A percentile compares a stretch with the other conserved stretches of the same genome.
Evolutionary conservation across 163 green algal genomes (phyloP).

Genomic region (Prototheca cutis): DNA sequence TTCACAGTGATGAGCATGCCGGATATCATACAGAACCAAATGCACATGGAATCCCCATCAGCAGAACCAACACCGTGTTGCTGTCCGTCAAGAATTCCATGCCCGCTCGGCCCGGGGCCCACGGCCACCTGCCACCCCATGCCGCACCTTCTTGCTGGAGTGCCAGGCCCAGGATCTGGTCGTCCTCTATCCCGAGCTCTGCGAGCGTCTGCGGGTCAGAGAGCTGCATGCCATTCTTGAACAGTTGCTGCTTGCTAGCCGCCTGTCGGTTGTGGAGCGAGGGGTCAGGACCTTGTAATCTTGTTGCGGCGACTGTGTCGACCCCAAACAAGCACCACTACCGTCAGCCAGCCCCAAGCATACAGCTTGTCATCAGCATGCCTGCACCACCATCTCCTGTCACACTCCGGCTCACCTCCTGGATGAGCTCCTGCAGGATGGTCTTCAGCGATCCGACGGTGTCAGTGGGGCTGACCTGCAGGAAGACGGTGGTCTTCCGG

Average conservation of each 20-base stretch:
- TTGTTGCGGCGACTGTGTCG: too few species aligned
- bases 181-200: conserved; percentile 70
- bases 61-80: background rate
- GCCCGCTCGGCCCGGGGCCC: background rate
- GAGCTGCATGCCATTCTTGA: conserved; percentile 39
- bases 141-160: conserved; percentile 44
- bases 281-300: too few species aligned
- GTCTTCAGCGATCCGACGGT: conserved; percentile 70
- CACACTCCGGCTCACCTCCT: conserved; percentile 40
- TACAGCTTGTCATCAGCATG: too few species aligned
- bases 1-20: too few species aligned
- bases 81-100: too few species aligned
- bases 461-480: conserved; percentile 72
- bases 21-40: too few species aligned
- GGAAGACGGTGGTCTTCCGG: conserved; percentile 70
- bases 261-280: too few species aligned
- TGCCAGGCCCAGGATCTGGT: conserved; percentile 57
- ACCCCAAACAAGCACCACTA: too few species aligned
- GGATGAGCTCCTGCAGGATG: conserved; percentile 66
- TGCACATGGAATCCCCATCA: background rate
- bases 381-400: too few species aligned
- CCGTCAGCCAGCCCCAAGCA: too few species aligned
- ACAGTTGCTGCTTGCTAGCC: conserved; percentile 57
- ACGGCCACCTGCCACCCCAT: background rate
- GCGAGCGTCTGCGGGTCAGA: conserved; percentile 66